Base-by-base conservation (phyloP, 345 rosid species). In the Hirschfeldia incana region DNA sequence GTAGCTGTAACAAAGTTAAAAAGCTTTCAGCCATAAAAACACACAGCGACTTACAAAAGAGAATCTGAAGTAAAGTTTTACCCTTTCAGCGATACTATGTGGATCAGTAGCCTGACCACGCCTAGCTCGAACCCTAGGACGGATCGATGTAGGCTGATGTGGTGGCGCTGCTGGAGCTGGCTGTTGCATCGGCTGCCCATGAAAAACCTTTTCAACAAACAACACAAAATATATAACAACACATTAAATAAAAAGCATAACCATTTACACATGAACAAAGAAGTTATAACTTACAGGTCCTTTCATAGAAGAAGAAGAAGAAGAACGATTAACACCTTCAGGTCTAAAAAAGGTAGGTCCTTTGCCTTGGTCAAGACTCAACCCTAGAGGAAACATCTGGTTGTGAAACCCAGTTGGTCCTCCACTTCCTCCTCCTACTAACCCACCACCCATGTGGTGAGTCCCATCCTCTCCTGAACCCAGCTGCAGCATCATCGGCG, bases 21-120 rank as follows among this genome's bases (percentile, higher is more conserved):
- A 30, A 49, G 7, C 21, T 11, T 8, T 67, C 36, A 73, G 82
- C 44, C 67, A 69, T 5, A 61, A 0, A 2, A 13, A 39, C 13
- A 42, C 6, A n/a, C 36, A 32, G 21, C 21, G 21, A 21, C 21
- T 21, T 21, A 21, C 21, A 34, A 63, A 63, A 33, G 57, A 33
- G 21, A 69, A 72, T 4, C 69, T 33, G 7, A 26, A 79, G 17
- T 8, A 8, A 28, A 70, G 8, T 82, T 80, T 39, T 89, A 96
- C 99, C 85, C 99, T 80, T 79, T 96, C 99, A 76, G 99, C 99
- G 59, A 96, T 96, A 85, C 99, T 96, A 75, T 96, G 99, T 39
- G 99, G 99, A 89, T 96, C 99, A 49, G 99, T 96, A 74, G 99
- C 99, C 72, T 96, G 99, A 62, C 99, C 99, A 84, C 99, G 86